Percentiles rank a stretch among this genome's conserved stretches.
Evolutionary conservation across 208 protist species (phyloP).

Genomic region (Vickermania ingenoplastis): DNA sequence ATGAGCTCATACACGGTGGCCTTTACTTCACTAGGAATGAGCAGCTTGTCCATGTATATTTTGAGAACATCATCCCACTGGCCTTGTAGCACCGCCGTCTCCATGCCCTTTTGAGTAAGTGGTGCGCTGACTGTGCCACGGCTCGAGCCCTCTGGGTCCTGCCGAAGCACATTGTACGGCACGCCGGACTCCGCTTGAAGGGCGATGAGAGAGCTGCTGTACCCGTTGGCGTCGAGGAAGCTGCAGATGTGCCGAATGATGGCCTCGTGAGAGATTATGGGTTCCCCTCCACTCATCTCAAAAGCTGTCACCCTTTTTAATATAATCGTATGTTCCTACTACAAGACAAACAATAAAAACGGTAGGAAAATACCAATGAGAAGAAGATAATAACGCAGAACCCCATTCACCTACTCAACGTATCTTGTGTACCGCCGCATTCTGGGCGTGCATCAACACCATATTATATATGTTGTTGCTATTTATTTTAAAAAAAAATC

Average conservation of each 20-base stretch:
- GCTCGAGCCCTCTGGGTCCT: constrained; percentile 5
- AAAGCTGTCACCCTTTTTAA: too few species aligned
- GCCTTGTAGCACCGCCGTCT: constrained; percentile 47
- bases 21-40: constrained; percentile 61
- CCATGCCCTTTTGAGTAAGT: constrained; percentile 16
- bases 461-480: too few species aligned
- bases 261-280: constrained; percentile 43
- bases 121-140: background rate
- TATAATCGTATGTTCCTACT: too few species aligned
- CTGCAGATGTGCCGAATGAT: constrained; percentile 58
- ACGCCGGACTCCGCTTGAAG: constrained; percentile 72
- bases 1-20: constrained; percentile 67
- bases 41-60: constrained; percentile 47
- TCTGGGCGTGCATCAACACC: too few species aligned
- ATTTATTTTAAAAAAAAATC: too few species aligned
- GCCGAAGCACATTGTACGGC: constrained; percentile 68
- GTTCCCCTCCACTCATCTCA: too few species aligned
- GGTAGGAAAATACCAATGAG: too few species aligned
- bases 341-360: constrained; percentile 8
- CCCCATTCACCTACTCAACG: too few species aligned
- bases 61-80: constrained; percentile 62
- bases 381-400: too few species aligned
- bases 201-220: constrained; percentile 43
- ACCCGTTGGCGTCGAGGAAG: constrained; percentile 60
- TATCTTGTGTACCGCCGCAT: too few species aligned